Percentiles rank a stretch among this genome's conserved stretches.
Conservation (phyloP, 1,284 basidiomycete species). For the Apiotrichum gracile region DNA sequence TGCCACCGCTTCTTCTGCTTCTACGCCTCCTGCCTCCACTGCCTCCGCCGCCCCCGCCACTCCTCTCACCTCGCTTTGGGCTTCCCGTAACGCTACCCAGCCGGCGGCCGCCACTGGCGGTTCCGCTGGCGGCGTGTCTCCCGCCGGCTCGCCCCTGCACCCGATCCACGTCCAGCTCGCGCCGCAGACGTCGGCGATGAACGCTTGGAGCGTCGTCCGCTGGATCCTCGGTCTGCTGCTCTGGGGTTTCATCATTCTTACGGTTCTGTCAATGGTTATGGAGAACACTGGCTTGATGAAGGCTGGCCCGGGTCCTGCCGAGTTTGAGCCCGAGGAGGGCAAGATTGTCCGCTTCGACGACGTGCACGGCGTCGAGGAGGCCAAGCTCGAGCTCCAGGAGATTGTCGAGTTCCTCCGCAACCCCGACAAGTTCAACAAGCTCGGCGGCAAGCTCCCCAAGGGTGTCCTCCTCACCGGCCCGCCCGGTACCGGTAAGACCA, state of each 20-base stretch:
- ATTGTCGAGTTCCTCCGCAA: conserved; percentile 87
- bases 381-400: conserved; percentile 86
- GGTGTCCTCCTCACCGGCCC: conserved; percentile 84
- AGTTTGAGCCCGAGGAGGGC: conserved; percentile 55
- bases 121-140: conserved; percentile 36
- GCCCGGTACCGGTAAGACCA: conserved; percentile 90
- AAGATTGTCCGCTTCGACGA: conserved; percentile 83
- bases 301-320: conserved; percentile 59
- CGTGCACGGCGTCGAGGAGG: conserved; percentile 91
- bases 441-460: conserved; percentile 87
- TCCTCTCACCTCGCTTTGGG: conserved; percentile 32
- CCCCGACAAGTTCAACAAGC: conserved; percentile 75
- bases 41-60: conserved; percentile 20
- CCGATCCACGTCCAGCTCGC: conserved; percentile 44
- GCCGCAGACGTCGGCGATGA: conserved; percentile 29
- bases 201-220: conserved; percentile 26
- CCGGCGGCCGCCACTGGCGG: conserved; percentile 11
- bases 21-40: conserved; percentile 15
- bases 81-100: too few species aligned
- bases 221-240: conserved; percentile 34
- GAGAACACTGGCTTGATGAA: conserved; percentile 90
- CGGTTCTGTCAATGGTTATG: conserved; percentile 76
- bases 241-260: conserved; percentile 55
- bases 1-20: background rate
- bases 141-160: conserved; percentile 35